Conservation (phyloP, 1,284 basidiomycete genomes). For the Blastosporella zonata region DNA sequence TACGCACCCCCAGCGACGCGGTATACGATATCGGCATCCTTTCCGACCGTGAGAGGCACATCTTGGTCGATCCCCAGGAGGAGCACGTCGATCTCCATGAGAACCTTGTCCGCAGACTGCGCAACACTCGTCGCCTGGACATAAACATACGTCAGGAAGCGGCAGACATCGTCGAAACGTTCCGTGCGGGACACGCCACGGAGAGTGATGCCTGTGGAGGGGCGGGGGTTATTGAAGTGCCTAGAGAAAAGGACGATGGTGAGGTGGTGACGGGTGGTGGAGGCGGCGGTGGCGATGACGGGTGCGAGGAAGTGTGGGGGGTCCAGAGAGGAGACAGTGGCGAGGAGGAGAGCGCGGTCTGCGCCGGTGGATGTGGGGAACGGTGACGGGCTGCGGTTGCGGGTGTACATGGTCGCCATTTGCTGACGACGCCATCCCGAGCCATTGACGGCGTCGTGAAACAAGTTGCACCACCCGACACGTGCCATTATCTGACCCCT, state of each 20-base stretch:
- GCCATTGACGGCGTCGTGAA: background rate
- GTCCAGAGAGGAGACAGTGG: slow-evolving; percentile 46
- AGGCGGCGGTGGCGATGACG: slow-evolving; percentile 47
- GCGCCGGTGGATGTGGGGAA: slow-evolving; percentile 16
- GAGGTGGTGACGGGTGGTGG: slow-evolving; percentile 46
- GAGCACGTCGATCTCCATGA: slow-evolving; percentile 70
- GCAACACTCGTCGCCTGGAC: slow-evolving; percentile 70
- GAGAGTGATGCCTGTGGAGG: slow-evolving; percentile 16
- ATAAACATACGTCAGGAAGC: slow-evolving; percentile 69
- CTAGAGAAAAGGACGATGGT: slow-evolving; percentile 61
- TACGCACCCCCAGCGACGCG: slow-evolving; percentile 47
- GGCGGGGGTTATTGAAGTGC: slow-evolving; percentile 41
- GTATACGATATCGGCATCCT: slow-evolving; percentile 45
- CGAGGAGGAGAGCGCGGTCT: slow-evolving; percentile 44
- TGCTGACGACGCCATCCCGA: background rate
- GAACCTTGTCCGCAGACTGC: slow-evolving; percentile 60
- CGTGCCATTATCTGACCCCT: slow-evolving; percentile 44
- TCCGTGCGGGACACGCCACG: slow-evolving; percentile 46
- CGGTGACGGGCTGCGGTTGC: slow-evolving; percentile 17
- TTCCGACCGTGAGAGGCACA: slow-evolving; percentile 35
- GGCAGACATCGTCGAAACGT: slow-evolving; percentile 60
- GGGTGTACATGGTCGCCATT: slow-evolving; percentile 13
- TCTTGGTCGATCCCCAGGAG: slow-evolving; percentile 47
- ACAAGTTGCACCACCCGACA: slow-evolving; percentile 10
- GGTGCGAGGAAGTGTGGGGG: slow-evolving; percentile 52